These are phyloP conservation scores for Leishmania mexicana DNA, from an alignment of 208 protist genomes.

Conservation along the genomic window DNA sequence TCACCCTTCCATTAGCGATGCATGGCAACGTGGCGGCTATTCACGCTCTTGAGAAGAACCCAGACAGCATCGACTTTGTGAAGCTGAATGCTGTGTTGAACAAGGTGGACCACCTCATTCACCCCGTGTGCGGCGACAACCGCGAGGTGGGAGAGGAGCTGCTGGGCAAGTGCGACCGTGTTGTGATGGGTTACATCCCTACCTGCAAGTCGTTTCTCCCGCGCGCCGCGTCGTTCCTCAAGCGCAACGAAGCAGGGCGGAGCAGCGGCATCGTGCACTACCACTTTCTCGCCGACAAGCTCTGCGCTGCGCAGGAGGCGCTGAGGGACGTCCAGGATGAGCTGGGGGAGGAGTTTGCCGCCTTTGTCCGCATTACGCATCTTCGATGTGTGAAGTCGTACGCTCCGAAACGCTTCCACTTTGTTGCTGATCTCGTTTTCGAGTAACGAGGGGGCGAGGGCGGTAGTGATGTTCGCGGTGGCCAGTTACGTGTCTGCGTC, in stretches of 20 bases:
- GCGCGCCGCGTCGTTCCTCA: slow-evolving; percentile 81
- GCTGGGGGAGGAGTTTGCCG: slow-evolving; percentile 48
- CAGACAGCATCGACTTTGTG: slow-evolving; percentile 73
- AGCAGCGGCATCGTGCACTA: slow-evolving; percentile 82
- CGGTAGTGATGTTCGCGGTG: neutral
- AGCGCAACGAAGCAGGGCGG: slow-evolving; percentile 21
- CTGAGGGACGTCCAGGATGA: slow-evolving; percentile 49
- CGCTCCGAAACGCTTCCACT: slow-evolving; percentile 84
- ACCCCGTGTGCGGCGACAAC: slow-evolving; percentile 84
- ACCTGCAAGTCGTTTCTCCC: slow-evolving; percentile 76
- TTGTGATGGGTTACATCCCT: slow-evolving; percentile 93
- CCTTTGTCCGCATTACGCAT: slow-evolving; percentile 27
- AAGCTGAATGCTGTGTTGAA: slow-evolving; percentile 83
- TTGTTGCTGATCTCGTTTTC: slow-evolving; percentile 80
- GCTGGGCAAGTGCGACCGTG: slow-evolving; percentile 79
- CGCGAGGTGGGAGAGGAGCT: slow-evolving; percentile 65
- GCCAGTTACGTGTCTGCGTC: neutral
- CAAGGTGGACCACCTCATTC: slow-evolving; percentile 69
- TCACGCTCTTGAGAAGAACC: slow-evolving; percentile 92
- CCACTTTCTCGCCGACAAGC: slow-evolving; percentile 82
- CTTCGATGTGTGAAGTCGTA: slow-evolving; percentile 92
- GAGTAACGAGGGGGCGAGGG: slow-evolving; percentile 1
- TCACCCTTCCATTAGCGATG: slow-evolving; percentile 86
- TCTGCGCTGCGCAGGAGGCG: slow-evolving; percentile 28
- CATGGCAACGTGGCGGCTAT: slow-evolving; percentile 56